Percentiles rank a stretch among this genome's conserved stretches.
Evolutionary conservation across 225 moss, liverwort and hornwort species (phyloP).

Genomic region (Sphagnum contortum): DNA sequence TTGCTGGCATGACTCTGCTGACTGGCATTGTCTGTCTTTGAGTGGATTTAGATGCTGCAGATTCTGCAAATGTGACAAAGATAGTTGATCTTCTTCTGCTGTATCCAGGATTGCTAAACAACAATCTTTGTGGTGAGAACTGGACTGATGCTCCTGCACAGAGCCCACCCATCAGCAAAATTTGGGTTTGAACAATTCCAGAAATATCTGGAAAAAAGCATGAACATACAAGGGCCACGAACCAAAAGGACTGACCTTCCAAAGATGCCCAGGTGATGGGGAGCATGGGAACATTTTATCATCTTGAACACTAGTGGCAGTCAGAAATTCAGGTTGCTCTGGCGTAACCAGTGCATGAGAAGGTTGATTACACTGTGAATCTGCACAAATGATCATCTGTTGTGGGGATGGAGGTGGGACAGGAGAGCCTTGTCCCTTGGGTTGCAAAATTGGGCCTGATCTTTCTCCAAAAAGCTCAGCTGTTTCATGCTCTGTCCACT

Average conservation of each 20-base stretch:
- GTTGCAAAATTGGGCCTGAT: conserved; percentile 16
- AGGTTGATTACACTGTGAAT: too few species aligned
- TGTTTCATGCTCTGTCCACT: conserved; percentile 56
- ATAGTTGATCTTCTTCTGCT: conserved; percentile 13
- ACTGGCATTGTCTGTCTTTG: conserved; percentile 11
- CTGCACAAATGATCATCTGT: too few species aligned
- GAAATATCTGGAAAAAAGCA: not conserved
- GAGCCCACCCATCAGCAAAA: too few species aligned
- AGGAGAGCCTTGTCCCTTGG: conserved; percentile 11
- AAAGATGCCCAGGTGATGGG: too few species aligned
- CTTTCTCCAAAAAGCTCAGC: conserved; percentile 22
- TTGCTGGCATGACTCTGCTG: conserved; percentile 19
- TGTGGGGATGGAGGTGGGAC: not conserved
- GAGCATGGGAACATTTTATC: too few species aligned
- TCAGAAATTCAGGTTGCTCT: too few species aligned
- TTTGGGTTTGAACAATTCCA: not conserved
- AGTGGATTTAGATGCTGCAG: conserved; percentile 12
- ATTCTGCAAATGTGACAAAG: conserved; percentile 5
- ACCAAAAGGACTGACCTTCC: not conserved
- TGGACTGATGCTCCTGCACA: conserved; percentile 32
- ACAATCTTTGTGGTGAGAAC: conserved; percentile 38
- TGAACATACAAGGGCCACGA: not conserved
- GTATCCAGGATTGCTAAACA: conserved; percentile 34
- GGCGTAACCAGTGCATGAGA: too few species aligned
- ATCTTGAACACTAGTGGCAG: too few species aligned